A percentile compares a stretch with the other conserved stretches of the same genome.
These are phyloP conservation scores for Cercophora samala DNA, from an alignment of 495 filamentous ascomycete genomes.

Conservation along the genomic window DNA sequence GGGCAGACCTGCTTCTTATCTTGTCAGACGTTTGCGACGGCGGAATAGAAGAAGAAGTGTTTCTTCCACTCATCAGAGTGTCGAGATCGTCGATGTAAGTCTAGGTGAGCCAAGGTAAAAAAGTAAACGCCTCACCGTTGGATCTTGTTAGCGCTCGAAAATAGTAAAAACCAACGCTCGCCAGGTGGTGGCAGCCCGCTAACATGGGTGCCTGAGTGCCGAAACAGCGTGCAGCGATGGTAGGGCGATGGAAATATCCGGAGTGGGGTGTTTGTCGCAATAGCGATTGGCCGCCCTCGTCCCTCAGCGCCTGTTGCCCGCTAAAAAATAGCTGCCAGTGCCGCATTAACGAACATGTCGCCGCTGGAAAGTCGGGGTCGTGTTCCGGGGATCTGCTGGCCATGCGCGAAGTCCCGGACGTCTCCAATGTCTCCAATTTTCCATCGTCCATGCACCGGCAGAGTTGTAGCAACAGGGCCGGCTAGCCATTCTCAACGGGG, in stretches of 20 bases:
- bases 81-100: background rate
- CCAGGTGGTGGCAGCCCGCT: constrained; percentile 4
- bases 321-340: background rate
- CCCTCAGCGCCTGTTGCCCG: background rate
- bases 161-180: background rate
- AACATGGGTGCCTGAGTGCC: background rate
- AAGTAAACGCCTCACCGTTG: background rate
- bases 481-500: background rate
- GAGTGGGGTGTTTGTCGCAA: background rate
- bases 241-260: background rate
- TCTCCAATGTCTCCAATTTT: constrained; percentile 12
- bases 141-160: background rate
- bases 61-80: no score
- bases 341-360: background rate
- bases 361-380: background rate
- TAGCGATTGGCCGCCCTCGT: background rate
- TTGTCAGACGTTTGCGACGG: no score
- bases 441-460: background rate
- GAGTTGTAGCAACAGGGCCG: constrained; percentile 3
- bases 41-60: background rate
- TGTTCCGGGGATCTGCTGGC: constrained; percentile 1
- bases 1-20: background rate
- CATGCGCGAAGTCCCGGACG: constrained; percentile 2
- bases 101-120: background rate
- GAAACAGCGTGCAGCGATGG: background rate